Percentiles rank a stretch among this genome's conserved stretches.
Conservation (phyloP, 176 grass and related monocot species). For the Lolium multiflorum region DNA sequence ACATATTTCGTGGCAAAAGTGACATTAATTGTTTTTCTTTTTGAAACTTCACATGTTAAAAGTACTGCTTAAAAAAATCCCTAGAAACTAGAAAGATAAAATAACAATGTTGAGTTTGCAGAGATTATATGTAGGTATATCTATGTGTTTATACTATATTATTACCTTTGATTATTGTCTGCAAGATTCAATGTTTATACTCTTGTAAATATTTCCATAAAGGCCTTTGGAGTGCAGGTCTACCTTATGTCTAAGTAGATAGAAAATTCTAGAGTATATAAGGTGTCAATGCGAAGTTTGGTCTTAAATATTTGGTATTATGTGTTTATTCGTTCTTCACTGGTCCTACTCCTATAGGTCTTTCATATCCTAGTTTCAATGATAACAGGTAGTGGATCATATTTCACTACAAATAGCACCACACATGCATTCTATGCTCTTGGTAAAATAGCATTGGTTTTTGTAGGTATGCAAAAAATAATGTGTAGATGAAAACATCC, state of each 20-base stretch:
- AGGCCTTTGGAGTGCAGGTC: not conserved
- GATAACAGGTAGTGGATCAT: not conserved
- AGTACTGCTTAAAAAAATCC: too few species aligned
- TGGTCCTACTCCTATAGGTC: not conserved
- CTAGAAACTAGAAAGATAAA: not conserved
- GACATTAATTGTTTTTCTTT: not conserved
- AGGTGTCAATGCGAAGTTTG: not conserved
- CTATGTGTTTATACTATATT: too few species aligned
- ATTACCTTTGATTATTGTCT: not conserved
- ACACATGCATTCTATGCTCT: too few species aligned
- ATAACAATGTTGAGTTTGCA: not conserved
- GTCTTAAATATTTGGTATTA: not conserved
- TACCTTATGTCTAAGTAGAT: not conserved
- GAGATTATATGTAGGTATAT: not conserved
- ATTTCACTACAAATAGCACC: not conserved
- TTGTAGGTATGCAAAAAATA: too few species aligned
- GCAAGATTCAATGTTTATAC: not conserved
- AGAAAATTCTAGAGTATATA: not conserved
- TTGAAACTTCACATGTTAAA: not conserved
- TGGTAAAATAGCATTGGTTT: not conserved
- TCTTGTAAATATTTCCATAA: not conserved
- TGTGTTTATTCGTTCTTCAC: not conserved
- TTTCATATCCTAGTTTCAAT: not conserved
- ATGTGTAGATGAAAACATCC: too few species aligned
- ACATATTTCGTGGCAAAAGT: not conserved